Base-by-base conservation (phyloP, 768 basidiomycete species). In the Collybia sp. region DNA sequence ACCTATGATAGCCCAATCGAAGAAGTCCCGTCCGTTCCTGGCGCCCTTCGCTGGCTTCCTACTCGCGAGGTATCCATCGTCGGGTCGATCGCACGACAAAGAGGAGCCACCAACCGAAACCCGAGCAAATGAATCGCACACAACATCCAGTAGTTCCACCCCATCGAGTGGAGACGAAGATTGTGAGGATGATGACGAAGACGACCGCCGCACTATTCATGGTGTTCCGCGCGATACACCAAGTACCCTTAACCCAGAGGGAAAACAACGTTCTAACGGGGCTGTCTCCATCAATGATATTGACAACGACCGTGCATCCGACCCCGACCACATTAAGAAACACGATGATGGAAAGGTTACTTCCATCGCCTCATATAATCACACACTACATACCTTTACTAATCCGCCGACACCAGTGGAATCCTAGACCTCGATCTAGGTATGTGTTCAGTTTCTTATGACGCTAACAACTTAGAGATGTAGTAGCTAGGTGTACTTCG, bases 41-140 rank as follows among this genome's bases (percentile, higher is more conserved):
- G 73, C 77, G 40, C 79, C 83, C 5, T 72, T 87, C 33, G 70
- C 83, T 38, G 82, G 77, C 20, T 79, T 86, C 59, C 68, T 82
- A 44, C 77, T 84, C 32, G 68, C 73, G 16, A 78, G 83, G 41
- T 76, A 85, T 58, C 75, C 81, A 25, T 77, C 81, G 15, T 69
- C 69, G 12, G 63, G 59, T 52, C 67, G 63, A 43, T 47, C 50
- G 31, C 41, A 50, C 15, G 39, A 43, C 17, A 52, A 58, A 36
- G 48, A 46, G 35, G 44, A 46, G 25, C 30, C n/a, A 40, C 34
- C 44, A 44, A 50, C 48, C 42, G 53, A 57, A 35, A 30, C 34
- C 38, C 53, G 51, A 30, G 48, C 50, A 39, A 46, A 52, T 46
- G 49, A 49, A 44, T 36, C 46, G 33, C 34, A 48, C 41, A 40